A percentile compares a stretch with the other conserved stretches of the same genome.
Evolutionary conservation across 75 land plant species (phyloP).

Genomic region (Selaginella tamariscina): DNA sequence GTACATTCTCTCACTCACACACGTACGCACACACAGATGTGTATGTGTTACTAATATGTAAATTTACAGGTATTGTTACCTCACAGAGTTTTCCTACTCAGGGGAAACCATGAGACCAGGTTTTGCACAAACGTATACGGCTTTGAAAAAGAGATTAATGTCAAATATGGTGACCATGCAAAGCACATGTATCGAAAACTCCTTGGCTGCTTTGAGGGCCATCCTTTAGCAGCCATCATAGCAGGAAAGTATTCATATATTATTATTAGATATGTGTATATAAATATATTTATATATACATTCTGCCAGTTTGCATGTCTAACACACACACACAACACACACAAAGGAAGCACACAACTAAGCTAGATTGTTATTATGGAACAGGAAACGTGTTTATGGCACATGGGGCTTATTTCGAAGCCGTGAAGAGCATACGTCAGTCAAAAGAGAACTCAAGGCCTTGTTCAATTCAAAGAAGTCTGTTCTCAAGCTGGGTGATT

Average conservation of each 20-base stretch:
- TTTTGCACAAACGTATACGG: slow-evolving; percentile 89
- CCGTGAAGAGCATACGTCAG: slow-evolving; percentile 1
- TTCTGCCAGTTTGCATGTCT: no score
- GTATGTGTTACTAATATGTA: no score
- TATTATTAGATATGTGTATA: no score
- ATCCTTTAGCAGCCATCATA: slow-evolving; percentile 83
- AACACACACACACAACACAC: no score
- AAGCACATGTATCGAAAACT: slow-evolving; percentile 73
- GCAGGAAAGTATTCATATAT: slow-evolving; percentile 77
- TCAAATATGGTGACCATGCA: slow-evolving; percentile 75
- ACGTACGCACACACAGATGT: no score
- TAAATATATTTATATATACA: no score
- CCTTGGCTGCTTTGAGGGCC: slow-evolving; percentile 91
- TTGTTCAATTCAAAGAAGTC: no score
- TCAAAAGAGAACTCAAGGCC: not conserved
- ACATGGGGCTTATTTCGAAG: slow-evolving; percentile 82
- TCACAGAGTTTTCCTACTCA: slow-evolving; percentile 67
- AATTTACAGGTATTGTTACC: slow-evolving; percentile 59
- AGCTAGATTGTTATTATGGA: no score
- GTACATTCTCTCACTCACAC: no score
- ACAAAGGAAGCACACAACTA: no score
- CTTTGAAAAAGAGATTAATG: slow-evolving; percentile 84
- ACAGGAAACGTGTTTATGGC: slow-evolving; percentile 74
- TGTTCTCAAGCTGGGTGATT: slow-evolving; percentile 48
- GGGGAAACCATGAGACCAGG: slow-evolving; percentile 94